Evolutionary conservation across 306 rosid species (phyloP).

Genomic region (Vachellia pachyceras): DNA sequence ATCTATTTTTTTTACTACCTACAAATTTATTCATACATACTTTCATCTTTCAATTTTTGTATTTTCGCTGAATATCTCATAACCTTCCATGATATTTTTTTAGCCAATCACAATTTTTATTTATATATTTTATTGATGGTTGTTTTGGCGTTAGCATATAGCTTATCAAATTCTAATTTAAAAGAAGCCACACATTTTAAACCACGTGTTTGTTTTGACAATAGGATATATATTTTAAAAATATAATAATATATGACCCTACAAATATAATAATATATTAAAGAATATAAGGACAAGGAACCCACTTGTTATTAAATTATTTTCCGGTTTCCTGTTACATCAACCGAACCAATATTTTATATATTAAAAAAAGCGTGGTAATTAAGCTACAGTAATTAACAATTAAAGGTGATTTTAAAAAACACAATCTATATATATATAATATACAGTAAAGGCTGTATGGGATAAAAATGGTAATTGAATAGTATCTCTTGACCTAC

Average conservation of each 20-base stretch:
- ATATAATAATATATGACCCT: too few species aligned
- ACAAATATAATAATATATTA: neutral
- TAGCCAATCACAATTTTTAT: too few species aligned
- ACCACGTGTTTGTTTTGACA: constrained; percentile 22
- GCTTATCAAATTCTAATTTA: too few species aligned
- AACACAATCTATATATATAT: neutral
- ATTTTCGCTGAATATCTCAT: too few species aligned
- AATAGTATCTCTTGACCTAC: neutral
- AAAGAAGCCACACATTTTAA: neutral
- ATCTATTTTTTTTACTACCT: neutral
- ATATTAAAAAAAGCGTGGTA: neutral
- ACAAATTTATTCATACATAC: neutral
- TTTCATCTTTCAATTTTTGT: too few species aligned
- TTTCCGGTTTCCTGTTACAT: neutral
- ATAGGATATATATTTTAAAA: neutral
- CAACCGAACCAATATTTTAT: neutral
- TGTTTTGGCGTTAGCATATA: too few species aligned
- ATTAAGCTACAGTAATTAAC: neutral
- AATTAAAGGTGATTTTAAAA: neutral
- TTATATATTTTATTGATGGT: too few species aligned
- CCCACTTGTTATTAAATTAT: constrained; percentile 26
- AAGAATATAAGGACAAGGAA: constrained; percentile 24
- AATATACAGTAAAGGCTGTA: neutral
- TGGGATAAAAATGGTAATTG: neutral
- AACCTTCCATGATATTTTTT: neutral